A percentile compares a stretch with the other conserved stretches of the same genome.
Evolutionary conservation across 192 early-diverging fungal genomes (phyloP).

Genomic region (Coemansia sp.): DNA sequence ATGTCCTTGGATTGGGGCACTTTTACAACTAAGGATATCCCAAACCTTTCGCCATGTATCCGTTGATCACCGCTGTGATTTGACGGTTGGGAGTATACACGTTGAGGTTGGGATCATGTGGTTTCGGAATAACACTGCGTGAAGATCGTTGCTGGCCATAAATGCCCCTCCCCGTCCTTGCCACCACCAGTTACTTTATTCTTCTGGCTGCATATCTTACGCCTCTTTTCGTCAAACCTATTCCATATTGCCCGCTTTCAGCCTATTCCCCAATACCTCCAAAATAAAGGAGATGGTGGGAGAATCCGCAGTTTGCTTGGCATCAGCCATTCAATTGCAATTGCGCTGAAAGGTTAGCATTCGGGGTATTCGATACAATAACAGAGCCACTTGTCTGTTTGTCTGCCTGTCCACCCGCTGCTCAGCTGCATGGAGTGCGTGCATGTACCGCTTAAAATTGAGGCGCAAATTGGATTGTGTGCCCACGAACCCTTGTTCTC

Average conservation of each 20-base stretch:
- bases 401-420: not conserved
- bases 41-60: not conserved
- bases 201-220: not conserved
- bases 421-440: not conserved
- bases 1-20: not conserved
- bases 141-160: too few species aligned
- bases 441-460: not conserved
- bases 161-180: not conserved
- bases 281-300: not conserved
- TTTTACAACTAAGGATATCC: not conserved
- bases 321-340: not conserved
- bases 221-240: not conserved
- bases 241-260: not conserved
- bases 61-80: not conserved
- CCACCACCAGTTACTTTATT: not conserved
- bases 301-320: slow-evolving; percentile 1
- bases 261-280: not conserved
- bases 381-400: not conserved
- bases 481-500: not conserved
- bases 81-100: not conserved
- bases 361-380: not conserved
- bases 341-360: not conserved
- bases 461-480: not conserved
- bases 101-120: not conserved
- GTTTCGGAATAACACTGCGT: not conserved